Percentiles rank a stretch among this genome's conserved stretches.
These are phyloP conservation scores for Camillea tinctor DNA, from an alignment of 2,329 filamentous ascomycete species.

Conservation along the genomic window DNA sequence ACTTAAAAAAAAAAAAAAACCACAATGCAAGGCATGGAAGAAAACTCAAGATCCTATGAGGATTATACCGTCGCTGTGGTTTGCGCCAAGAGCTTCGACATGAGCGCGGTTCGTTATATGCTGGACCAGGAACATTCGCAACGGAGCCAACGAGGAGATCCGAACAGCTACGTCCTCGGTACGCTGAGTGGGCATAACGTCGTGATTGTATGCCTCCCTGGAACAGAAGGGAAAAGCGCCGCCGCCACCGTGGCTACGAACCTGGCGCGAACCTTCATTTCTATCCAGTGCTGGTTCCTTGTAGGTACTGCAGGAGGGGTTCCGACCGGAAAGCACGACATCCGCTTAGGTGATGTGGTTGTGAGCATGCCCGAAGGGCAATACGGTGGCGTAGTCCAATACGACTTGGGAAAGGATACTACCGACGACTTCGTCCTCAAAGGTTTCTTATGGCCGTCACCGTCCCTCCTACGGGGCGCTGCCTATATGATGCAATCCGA, in stretches of 20 bases:
- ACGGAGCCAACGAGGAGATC: constrained; percentile 15
- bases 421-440: constrained; percentile 7
- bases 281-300: constrained; percentile 24
- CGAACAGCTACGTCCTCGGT: constrained; percentile 28
- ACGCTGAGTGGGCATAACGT: constrained; percentile 26
- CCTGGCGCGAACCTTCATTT: constrained; percentile 24
- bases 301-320: constrained; percentile 28
- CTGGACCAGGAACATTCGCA: constrained; percentile 26
- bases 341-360: constrained; percentile 18
- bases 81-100: constrained; percentile 26
- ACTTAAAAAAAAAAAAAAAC: too few relatives aligned
- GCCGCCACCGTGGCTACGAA: constrained; percentile 26
- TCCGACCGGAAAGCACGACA: constrained; percentile 7
- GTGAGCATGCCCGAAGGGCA: constrained; percentile 8
- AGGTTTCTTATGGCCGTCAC: constrained; percentile 19
- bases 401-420: constrained; percentile 9
- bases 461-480: constrained; percentile 13
- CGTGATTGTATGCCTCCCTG: constrained; percentile 29
- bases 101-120: constrained; percentile 20
- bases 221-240: constrained; percentile 24
- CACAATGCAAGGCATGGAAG: not conserved
- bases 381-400: constrained; percentile 13
- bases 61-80: constrained; percentile 28
- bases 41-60: constrained; percentile 5
- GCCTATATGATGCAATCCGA: constrained; percentile 17